Conservation (phyloP, 2,329 filamentous ascomycete genomes). For the Colletotrichum gloeosporioides region DNA sequence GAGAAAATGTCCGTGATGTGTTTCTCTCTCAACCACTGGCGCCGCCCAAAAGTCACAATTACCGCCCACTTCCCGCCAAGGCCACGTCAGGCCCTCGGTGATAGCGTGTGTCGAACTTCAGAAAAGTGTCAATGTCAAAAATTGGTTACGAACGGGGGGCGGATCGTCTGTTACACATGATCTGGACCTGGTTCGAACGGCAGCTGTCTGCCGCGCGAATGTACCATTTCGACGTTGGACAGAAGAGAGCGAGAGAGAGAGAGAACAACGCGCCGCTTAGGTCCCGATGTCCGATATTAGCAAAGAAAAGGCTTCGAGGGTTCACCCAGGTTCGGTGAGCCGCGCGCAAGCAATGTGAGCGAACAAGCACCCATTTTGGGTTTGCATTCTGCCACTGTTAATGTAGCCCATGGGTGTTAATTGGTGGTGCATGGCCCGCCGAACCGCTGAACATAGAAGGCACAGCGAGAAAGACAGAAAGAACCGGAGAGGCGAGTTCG, state of each 20-base stretch:
- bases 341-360: neutral
- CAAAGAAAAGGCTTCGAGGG: neutral
- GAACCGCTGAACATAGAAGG: neutral
- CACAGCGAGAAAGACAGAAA: neutral
- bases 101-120: neutral
- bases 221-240: neutral
- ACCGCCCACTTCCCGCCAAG: slow-evolving; percentile 10
- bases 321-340: neutral
- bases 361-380: neutral
- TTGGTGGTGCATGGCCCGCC: neutral
- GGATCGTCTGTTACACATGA: neutral
- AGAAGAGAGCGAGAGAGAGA: neutral
- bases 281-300: neutral
- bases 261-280: neutral
- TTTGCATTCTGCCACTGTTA: neutral
- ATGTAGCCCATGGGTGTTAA: neutral
- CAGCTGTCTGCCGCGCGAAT: neutral
- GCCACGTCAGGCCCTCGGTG: neutral
- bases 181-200: neutral
- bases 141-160: neutral
- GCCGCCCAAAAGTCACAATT: neutral
- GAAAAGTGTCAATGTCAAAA: neutral
- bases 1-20: slow-evolving; percentile 2
- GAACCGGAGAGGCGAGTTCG: neutral
- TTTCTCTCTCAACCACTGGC: neutral